These are phyloP conservation scores for Talaromyces liani DNA, from an alignment of 495 filamentous ascomycete genomes.

Conservation along the genomic window DNA sequence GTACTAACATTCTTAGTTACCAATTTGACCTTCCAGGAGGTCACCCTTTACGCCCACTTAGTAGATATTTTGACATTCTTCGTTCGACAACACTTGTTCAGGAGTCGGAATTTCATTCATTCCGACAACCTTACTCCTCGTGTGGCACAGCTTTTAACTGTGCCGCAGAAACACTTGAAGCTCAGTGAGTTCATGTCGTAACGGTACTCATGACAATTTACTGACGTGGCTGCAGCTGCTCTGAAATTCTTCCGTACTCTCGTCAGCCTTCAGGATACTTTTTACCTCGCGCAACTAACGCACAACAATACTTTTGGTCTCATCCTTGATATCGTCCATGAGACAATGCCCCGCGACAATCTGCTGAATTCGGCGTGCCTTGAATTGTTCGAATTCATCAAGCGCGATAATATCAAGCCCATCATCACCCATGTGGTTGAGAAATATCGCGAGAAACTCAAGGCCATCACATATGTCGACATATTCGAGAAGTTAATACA, in stretches of 20 bases:
- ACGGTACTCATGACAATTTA: not conserved
- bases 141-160: constrained; percentile 75
- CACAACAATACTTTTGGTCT: constrained; percentile 79
- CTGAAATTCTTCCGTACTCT: constrained; percentile 92
- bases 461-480: constrained; percentile 75
- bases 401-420: constrained; percentile 73
- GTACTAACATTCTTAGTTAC: constrained; percentile 35
- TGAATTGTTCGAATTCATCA: constrained; percentile 90
- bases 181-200: constrained; percentile 53
- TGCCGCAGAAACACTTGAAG: constrained; percentile 88
- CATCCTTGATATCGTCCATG: constrained; percentile 78
- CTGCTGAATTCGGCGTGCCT: constrained; percentile 92
- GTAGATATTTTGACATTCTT: constrained; percentile 95
- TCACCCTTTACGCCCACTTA: constrained; percentile 80
- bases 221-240: constrained; percentile 50
- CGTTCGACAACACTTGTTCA: constrained; percentile 77
- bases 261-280: constrained; percentile 82
- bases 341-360: constrained; percentile 94
- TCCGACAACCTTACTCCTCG: constrained; percentile 70
- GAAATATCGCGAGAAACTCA: constrained; percentile 76
- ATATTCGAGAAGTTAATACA: constrained; percentile 71
- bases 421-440: constrained; percentile 81
- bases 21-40: constrained; percentile 66
- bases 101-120: constrained; percentile 83
- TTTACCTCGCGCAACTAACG: constrained; percentile 81